A percentile compares a stretch with the other conserved stretches of the same genome.
Evolutionary conservation across 768 basidiomycete species (phyloP).

Genomic region (Lepiota subincarnata): DNA sequence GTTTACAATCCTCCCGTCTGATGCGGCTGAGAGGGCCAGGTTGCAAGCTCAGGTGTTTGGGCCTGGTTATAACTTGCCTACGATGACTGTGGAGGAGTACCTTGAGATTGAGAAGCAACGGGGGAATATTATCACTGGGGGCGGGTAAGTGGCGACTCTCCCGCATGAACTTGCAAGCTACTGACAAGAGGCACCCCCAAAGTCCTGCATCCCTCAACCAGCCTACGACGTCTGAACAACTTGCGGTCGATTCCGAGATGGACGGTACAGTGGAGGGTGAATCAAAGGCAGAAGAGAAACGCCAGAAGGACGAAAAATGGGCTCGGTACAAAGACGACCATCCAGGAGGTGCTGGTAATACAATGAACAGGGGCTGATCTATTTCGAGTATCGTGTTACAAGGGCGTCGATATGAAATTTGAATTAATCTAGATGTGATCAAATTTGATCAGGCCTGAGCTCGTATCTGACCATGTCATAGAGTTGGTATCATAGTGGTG

Average conservation of each 20-base stretch:
- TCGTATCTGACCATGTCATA: constrained; percentile 5
- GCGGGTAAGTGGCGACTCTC: constrained; percentile 57
- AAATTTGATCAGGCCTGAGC: constrained; percentile 14
- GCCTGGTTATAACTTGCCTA: constrained; percentile 79
- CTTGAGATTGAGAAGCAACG: constrained; percentile 77
- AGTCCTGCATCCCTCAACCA: constrained; percentile 65
- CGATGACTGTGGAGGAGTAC: constrained; percentile 96
- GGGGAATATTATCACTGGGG: constrained; percentile 84
- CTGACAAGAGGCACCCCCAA: constrained; percentile 10
- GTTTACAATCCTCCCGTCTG: constrained; percentile 87
- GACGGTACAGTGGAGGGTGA: constrained; percentile 73
- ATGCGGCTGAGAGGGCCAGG: constrained; percentile 60
- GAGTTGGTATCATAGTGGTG: constrained; percentile 15
- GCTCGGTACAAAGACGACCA: constrained; percentile 83
- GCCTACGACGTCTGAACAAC: constrained; percentile 74
- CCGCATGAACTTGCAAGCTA: constrained; percentile 4
- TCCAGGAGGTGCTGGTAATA: constrained; percentile 91
- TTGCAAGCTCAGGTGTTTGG: constrained; percentile 82
- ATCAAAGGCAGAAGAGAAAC: constrained; percentile 67
- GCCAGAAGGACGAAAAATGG: constrained; percentile 89
- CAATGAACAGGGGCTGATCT: constrained; percentile 84
- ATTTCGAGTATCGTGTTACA: constrained; percentile 9
- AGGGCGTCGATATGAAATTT: not conserved
- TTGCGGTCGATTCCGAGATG: constrained; percentile 75
- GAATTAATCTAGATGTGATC: constrained; percentile 8